Percentiles rank a stretch among this genome's conserved stretches.
Evolutionary conservation across 768 basidiomycete species (phyloP).

Genomic region (Xerocomellus dryophilus): DNA sequence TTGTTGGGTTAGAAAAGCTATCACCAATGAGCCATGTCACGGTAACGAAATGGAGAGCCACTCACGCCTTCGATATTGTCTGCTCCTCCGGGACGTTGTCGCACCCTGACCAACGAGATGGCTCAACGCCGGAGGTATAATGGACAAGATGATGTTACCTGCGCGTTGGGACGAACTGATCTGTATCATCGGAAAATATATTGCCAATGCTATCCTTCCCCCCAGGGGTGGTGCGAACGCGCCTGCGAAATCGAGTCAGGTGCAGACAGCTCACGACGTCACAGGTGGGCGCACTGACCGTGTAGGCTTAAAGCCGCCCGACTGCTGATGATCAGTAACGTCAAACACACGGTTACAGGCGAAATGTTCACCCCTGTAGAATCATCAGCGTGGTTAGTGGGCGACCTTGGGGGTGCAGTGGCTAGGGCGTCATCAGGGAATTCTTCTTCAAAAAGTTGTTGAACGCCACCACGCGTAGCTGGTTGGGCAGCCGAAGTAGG

Average conservation of each 20-base stretch:
- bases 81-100: constrained; percentile 64
- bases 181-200: constrained; percentile 46
- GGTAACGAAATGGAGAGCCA: constrained; percentile 1
- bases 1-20: constrained; percentile 28
- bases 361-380: background rate
- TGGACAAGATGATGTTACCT: constrained; percentile 39
- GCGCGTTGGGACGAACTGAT: constrained; percentile 67
- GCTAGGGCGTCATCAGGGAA: constrained; percentile 60
- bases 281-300: constrained; percentile 37
- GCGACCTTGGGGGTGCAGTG: constrained; percentile 45
- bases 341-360: background rate
- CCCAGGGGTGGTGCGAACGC: constrained; percentile 34
- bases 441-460: constrained; percentile 25
- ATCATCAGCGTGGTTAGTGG: background rate
- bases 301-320: constrained; percentile 40
- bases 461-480: background rate
- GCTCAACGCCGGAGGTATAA: background rate
- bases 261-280: background rate
- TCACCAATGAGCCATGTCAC: background rate
- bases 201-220: constrained; percentile 26
- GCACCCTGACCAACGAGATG: constrained; percentile 43
- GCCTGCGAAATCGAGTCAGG: constrained; percentile 25
- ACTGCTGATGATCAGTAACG: background rate
- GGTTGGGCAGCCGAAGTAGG: constrained; percentile 5
- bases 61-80: constrained; percentile 52